A percentile compares a stretch with the other conserved stretches of the same genome.
Conservation (phyloP, 257 asterid species). For the Penstemon barbatus region DNA sequence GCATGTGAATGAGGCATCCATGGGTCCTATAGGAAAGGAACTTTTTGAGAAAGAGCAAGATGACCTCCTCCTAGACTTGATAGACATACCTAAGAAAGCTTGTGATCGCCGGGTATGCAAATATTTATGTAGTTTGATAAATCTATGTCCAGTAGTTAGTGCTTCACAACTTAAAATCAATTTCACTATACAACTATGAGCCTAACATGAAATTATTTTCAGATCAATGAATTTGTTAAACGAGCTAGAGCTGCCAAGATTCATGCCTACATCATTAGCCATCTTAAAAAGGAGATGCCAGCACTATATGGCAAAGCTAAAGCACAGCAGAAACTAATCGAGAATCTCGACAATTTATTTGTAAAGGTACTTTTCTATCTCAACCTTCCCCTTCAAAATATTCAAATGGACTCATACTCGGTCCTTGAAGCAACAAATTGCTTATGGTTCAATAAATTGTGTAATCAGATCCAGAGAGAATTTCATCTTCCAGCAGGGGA, state of each 20-base stretch:
- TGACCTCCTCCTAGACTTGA: conserved; percentile 81
- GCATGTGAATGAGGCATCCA: conserved; percentile 59
- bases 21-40: conserved; percentile 77
- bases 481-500: conserved; percentile 81
- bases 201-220: neutral
- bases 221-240: conserved; percentile 93
- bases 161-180: neutral
- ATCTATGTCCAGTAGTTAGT: neutral
- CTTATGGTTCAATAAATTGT: neutral
- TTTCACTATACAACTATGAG: neutral
- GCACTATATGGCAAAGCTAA: conserved; percentile 81
- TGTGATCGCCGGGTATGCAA: conserved; percentile 84
- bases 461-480: conserved; percentile 67
- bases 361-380: conserved; percentile 53
- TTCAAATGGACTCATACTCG: neutral
- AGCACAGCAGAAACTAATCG: conserved; percentile 59
- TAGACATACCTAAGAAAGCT: conserved; percentile 92
- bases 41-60: conserved; percentile 95
- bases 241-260: conserved; percentile 96
- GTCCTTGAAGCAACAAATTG: neutral
- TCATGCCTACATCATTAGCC: conserved; percentile 89
- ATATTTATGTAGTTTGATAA: neutral
- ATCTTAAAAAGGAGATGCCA: conserved; percentile 94
- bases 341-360: conserved; percentile 60
- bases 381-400: neutral